Percentiles rank a stretch among this genome's conserved stretches.
phyloP scores from a whole-genome alignment of 805 yeast genomes.

The Lipomyces yamanashiensis region DNA sequence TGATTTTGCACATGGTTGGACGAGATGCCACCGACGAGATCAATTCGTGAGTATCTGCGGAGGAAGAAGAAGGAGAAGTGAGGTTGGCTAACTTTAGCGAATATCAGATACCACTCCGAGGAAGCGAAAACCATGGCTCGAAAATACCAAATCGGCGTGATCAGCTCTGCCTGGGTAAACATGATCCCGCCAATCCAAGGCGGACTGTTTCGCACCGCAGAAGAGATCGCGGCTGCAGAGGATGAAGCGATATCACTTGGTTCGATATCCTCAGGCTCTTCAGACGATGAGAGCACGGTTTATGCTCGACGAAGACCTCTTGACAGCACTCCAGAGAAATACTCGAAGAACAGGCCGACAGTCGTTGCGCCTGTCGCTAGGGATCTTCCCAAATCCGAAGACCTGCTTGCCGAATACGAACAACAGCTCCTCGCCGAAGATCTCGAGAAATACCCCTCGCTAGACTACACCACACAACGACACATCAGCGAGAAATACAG shows the following conservation, averaged over 20 bases:
- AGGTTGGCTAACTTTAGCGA: neutral
- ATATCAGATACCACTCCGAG: constrained; percentile 60
- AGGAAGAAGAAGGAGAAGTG: neutral
- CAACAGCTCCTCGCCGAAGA: constrained; percentile 60
- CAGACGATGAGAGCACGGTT: constrained; percentile 1
- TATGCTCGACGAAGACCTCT: neutral
- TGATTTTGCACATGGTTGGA: constrained; percentile 83
- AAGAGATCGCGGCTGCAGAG: constrained; percentile 7
- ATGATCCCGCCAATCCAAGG: constrained; percentile 90
- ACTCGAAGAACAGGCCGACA: neutral
- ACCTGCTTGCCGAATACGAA: constrained; percentile 62
- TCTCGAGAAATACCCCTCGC: constrained; percentile 59
- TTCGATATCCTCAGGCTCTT: constrained; percentile 17
- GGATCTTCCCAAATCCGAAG: constrained; percentile 36
- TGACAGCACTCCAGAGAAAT: neutral
- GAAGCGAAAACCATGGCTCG: constrained; percentile 58
- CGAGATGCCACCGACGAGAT: constrained; percentile 91
- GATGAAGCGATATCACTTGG: constrained; percentile 20
- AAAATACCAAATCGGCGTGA: constrained; percentile 67
- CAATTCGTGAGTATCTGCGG: constrained; percentile 53
- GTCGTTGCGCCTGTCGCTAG: constrained; percentile 8
- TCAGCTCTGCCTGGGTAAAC: constrained; percentile 71
- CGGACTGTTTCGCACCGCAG: constrained; percentile 50
- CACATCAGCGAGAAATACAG: constrained; percentile 61
- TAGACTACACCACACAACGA: constrained; percentile 71